These are phyloP conservation scores for Penicillium chermesinum DNA, from an alignment of 495 filamentous ascomycete genomes.

Conservation along the genomic window DNA sequence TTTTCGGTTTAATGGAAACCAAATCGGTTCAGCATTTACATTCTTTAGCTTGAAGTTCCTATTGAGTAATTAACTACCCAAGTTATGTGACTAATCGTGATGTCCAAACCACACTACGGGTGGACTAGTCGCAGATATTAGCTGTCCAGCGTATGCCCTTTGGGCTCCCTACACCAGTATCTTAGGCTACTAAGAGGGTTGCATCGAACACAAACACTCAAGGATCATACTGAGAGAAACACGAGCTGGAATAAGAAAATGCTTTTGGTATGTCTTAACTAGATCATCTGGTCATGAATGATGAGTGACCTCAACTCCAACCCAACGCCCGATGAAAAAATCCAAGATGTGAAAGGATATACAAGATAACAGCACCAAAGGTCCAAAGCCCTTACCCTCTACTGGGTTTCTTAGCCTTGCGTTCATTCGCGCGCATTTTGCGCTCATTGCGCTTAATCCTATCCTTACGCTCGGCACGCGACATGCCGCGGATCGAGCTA, in stretches of 20 bases:
- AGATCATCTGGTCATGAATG: slow-evolving; percentile 12
- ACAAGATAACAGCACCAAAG: slow-evolving; percentile 10
- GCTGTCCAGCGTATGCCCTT: too few relatives aligned
- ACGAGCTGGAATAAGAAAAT: slow-evolving; percentile 9
- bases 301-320: slow-evolving; percentile 20
- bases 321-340: slow-evolving; percentile 23
- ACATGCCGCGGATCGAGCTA: slow-evolving; percentile 55
- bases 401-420: slow-evolving; percentile 43
- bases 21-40: slow-evolving; percentile 4
- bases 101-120: too few relatives aligned
- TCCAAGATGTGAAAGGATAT: slow-evolving; percentile 9
- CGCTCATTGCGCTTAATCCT: slow-evolving; percentile 64
- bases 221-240: background rate
- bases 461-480: slow-evolving; percentile 58
- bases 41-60: background rate
- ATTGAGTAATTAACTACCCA: too few relatives aligned
- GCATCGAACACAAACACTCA: too few relatives aligned
- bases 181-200: too few relatives aligned
- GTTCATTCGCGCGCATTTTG: slow-evolving; percentile 63
- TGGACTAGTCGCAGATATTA: too few relatives aligned
- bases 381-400: slow-evolving; percentile 2
- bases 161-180: too few relatives aligned
- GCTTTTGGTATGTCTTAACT: slow-evolving; percentile 19
- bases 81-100: too few relatives aligned
- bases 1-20: slow-evolving; percentile 20